Conservation (phyloP, 768 basidiomycete species). For the Rhodotorula taiwanensis region DNA sequence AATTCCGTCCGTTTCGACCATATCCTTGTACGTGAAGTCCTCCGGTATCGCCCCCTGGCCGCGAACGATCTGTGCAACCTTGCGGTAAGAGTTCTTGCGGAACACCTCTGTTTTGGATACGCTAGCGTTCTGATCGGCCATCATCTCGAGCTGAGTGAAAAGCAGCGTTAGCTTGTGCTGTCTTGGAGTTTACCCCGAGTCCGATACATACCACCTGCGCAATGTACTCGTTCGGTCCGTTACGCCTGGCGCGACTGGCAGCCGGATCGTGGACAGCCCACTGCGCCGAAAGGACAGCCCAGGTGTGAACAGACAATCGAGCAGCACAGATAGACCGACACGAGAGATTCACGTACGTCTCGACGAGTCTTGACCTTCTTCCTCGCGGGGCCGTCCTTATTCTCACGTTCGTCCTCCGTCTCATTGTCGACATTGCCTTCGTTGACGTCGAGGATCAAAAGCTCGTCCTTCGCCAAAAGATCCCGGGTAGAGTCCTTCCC, state of each 20-base stretch:
- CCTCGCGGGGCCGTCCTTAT: no score
- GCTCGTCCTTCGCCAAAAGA: neutral
- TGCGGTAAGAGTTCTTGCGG: constrained; percentile 3
- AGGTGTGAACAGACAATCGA: no score
- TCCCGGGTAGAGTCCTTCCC: neutral
- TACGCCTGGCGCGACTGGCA: neutral
- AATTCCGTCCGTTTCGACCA: constrained; percentile 5
- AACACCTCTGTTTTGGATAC: neutral
- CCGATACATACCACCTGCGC: constrained; percentile 4
- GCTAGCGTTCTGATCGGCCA: neutral
- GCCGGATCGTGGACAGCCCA: neutral
- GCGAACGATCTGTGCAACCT: neutral
- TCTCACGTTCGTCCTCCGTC: no score
- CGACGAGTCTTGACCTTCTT: no score
- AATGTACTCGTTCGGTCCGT: constrained; percentile 19
- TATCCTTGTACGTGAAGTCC: neutral
- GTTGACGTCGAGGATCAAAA: neutral
- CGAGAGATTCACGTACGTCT: no score
- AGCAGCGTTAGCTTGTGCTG: neutral
- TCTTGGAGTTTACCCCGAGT: no score
- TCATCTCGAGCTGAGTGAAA: constrained; percentile 9
- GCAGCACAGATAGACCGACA: no score
- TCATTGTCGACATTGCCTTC: neutral
- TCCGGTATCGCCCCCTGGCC: neutral
- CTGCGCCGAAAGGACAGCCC: no score